Evolutionary conservation across 192 early-diverging fungal genomes (phyloP).

Genomic region (Podila verticillata): DNA sequence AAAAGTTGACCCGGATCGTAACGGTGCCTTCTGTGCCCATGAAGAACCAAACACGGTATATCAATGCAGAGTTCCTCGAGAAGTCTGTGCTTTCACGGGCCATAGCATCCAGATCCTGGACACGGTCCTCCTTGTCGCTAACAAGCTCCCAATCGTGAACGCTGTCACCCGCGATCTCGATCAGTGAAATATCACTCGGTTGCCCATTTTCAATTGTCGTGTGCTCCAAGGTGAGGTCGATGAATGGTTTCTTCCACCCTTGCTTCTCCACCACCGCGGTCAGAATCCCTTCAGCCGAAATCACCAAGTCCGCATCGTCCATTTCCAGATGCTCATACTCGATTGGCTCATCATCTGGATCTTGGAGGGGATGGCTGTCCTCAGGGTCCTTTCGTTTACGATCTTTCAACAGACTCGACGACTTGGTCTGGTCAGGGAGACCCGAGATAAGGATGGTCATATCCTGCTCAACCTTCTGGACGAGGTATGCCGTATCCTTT

Average conservation of each 20-base stretch:
- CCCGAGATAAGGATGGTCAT: conserved; percentile 26
- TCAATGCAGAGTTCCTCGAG: not conserved
- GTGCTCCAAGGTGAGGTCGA: conserved; percentile 13
- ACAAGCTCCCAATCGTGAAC: conserved; percentile 35
- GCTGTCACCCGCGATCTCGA: conserved; percentile 21
- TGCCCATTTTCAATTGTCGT: conserved; percentile 6
- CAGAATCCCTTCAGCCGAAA: conserved; percentile 12
- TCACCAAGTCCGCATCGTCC: conserved; percentile 38
- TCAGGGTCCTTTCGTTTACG: conserved; percentile 43
- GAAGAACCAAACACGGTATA: conserved; percentile 36
- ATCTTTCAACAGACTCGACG: conserved; percentile 29
- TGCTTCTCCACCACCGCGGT: conserved; percentile 20
- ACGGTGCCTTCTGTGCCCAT: conserved; percentile 26
- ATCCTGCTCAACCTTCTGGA: conserved; percentile 42
- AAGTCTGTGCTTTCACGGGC: not conserved
- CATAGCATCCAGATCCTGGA: not conserved
- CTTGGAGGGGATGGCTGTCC: conserved; percentile 15
- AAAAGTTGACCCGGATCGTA: conserved; percentile 14
- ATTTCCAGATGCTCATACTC: conserved; percentile 43
- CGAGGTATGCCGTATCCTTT: conserved; percentile 7
- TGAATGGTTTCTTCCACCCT: conserved; percentile 43
- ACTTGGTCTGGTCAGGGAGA: conserved; percentile 31
- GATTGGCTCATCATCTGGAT: conserved; percentile 10
- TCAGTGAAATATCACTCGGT: conserved; percentile 6
- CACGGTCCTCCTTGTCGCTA: not conserved